Base-by-base conservation (phyloP, 345 rosid species). In the Gossypium bickii region DNA sequence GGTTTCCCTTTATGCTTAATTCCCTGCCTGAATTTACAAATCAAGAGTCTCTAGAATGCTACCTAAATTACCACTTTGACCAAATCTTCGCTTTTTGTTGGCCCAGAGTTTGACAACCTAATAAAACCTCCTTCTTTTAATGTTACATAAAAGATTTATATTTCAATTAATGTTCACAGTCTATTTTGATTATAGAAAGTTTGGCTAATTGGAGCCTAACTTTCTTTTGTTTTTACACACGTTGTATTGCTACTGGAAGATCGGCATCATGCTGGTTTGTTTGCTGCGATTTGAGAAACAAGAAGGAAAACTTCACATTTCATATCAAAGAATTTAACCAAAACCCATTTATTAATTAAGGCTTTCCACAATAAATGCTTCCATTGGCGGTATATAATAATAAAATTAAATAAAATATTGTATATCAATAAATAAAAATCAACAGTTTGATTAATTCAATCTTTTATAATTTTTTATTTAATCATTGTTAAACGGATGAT, bases 1-100 rank as follows among this genome's bases (percentile, higher is more conserved):
- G 63, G 16, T 58, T 58, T 58, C 9, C 34, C 16, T 68, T 68
- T 49, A 2, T 49, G 72, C 72, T 27, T 69, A 24, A 69, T 49
- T 69, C 16, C 24, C 59, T 38, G 72, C 72, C 51, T 16, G 10
- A 69, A 17, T 51, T 69, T 15, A 27, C 45, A 24, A 57, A 57
- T 57, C 62, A 57, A 20, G 5, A 20, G 27, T 8, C 7, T 52
- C 12, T 56, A 20, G 27, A 53, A n/a, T 6, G 20, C 2, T 53
- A 53, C 20, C n/a, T 5, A 9, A 57, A 22, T 57, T 12, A 12
- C 0, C 34, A 58, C 7, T 58, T 58, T 58, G 38, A 58, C 63
- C 34, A 58, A 58, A 24, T 24, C 27, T 12, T 58, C 16, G 3
- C 38, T 58, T 57, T 22, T 22, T 58, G 29, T 24, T 58, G 63